Conservation (phyloP, 2,329 filamentous ascomycete species). For the Phialemoniopsis sp. region DNA sequence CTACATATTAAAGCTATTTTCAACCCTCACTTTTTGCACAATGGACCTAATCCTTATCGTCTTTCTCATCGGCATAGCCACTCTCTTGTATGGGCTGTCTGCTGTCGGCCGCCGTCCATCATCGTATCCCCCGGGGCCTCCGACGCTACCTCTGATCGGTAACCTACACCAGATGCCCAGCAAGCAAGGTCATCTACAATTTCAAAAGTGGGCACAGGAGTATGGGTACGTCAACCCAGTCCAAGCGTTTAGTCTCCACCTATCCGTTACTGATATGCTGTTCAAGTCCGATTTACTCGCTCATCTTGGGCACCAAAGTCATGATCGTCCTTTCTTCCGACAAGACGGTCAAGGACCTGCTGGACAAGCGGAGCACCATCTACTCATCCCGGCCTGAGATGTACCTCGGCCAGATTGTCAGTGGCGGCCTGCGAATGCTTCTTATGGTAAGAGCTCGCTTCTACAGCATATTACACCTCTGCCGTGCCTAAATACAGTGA, state of each 20-base stretch:
- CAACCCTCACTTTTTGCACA: too few relatives aligned
- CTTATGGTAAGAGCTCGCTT: too few relatives aligned
- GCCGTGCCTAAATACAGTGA: too few relatives aligned
- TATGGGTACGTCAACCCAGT: slow-evolving; percentile 29
- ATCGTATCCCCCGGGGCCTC: slow-evolving; percentile 18
- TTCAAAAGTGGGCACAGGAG: slow-evolving; percentile 46
- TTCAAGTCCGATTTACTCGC: slow-evolving; percentile 38
- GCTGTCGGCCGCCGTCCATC: slow-evolving; percentile 12
- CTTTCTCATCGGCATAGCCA: too few relatives aligned
- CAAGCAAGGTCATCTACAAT: slow-evolving; percentile 35
- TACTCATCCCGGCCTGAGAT: slow-evolving; percentile 38
- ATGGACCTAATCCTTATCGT: too few relatives aligned
- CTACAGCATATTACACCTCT: too few relatives aligned
- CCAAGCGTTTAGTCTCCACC: too few relatives aligned
- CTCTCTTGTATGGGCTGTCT: too few relatives aligned
- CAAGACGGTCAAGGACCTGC: slow-evolving; percentile 41
- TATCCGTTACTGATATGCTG: too few relatives aligned
- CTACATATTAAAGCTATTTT: too few relatives aligned
- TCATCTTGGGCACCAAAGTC: slow-evolving; percentile 43
- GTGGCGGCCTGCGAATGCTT: too few relatives aligned
- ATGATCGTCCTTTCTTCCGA: slow-evolving; percentile 42
- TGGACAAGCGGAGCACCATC: slow-evolving; percentile 44
- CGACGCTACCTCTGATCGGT: slow-evolving; percentile 18
- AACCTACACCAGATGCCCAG: slow-evolving; percentile 34
- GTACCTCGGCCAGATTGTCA: too few relatives aligned